Evolutionary conservation across 148 eudicot species (phyloP).

Genomic region (Tetragonia tetragonoides): DNA sequence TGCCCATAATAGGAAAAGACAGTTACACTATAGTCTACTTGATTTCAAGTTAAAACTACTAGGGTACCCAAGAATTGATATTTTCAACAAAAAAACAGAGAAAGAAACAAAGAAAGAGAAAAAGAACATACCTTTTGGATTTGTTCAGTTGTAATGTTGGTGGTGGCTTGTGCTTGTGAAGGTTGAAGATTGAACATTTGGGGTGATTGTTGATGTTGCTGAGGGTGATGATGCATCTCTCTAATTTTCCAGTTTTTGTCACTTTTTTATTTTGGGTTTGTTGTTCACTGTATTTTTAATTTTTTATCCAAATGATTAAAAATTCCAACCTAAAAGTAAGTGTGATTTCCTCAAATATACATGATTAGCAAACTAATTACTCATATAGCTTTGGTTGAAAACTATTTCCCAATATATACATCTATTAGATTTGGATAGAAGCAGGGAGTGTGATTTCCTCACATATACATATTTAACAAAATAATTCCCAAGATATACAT

Average conservation of each 20-base stretch:
- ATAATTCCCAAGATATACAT: no score
- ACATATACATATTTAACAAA: no score
- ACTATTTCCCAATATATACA: no score
- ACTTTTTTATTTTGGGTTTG: background rate
- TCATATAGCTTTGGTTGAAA: no score
- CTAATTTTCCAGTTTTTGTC: no score
- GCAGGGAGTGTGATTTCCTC: no score
- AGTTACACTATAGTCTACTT: background rate
- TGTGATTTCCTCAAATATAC: no score
- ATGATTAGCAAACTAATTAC: no score
- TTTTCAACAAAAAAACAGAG: background rate
- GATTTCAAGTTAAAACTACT: conserved; percentile 1
- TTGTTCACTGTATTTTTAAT: background rate
- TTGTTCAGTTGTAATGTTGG: conserved; percentile 55
- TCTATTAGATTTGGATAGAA: no score
- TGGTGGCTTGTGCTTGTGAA: conserved; percentile 31
- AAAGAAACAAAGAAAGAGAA: background rate
- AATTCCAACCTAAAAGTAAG: background rate
- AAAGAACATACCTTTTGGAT: conserved; percentile 56
- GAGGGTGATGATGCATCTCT: conserved; percentile 21
- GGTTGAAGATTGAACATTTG: conserved; percentile 28
- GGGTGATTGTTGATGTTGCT: conserved; percentile 29
- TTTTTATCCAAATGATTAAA: background rate
- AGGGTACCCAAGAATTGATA: conserved; percentile 8
- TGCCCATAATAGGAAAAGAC: conserved; percentile 1